These are phyloP conservation scores for Spinacia oleracea DNA, from an alignment of 179 eudicot species.

Conservation along the genomic window DNA sequence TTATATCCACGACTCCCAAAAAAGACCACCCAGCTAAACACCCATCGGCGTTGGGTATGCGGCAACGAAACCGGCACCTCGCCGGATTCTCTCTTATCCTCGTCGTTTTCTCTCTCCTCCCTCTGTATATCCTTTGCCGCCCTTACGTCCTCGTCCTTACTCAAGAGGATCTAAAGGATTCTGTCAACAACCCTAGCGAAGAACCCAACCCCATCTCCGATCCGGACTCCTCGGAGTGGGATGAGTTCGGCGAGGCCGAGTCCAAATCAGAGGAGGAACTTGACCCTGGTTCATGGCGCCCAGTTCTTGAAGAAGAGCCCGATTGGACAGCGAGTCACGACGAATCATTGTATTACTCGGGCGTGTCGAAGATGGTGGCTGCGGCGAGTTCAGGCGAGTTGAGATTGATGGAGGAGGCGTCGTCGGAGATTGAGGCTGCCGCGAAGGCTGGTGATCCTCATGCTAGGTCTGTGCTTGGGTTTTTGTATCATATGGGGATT, in stretches of 20 bases:
- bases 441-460: conserved; percentile 61
- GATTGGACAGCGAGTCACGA: not conserved
- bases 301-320: conserved; percentile 31
- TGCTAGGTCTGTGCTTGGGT: conserved; percentile 78
- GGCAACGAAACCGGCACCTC: conserved; percentile 11
- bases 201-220: conserved; percentile 26
- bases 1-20: not conserved
- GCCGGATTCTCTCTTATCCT: conserved; percentile 33
- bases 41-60: conserved; percentile 10
- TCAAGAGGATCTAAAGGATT: conserved; percentile 68
- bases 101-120: conserved; percentile 34
- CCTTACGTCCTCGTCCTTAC: conserved; percentile 75
- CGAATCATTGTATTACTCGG: conserved; percentile 41
- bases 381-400: conserved; percentile 58
- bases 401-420: conserved; percentile 61
- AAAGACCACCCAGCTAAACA: not conserved
- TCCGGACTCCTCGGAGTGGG: conserved; percentile 51
- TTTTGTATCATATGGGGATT: conserved; percentile 71
- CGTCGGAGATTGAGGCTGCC: conserved; percentile 59
- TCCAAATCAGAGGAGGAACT: conserved; percentile 60
- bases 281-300: conserved; percentile 89
- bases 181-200: conserved; percentile 22
- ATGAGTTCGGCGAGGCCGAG: conserved; percentile 60
- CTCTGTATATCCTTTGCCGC: conserved; percentile 42
- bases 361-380: conserved; percentile 51